A percentile compares a stretch with the other conserved stretches of the same genome.
Conservation (phyloP, 345 rosid species). For the rapeseed (Brassica napus) region Da-Ae NC_063452.1:2294001-2294500, state of each 20-base stretch:
- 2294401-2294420: not conserved
- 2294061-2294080: conserved; percentile 56
- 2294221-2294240: conserved; percentile 45
- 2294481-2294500: not conserved
- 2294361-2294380: not conserved
- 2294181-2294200: conserved; percentile 46
- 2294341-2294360: not conserved
- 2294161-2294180: conserved; percentile 60
- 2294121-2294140: conserved; percentile 46
- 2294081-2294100: conserved; percentile 51
- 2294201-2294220: conserved; percentile 63
- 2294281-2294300: not conserved
- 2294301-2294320: not conserved
- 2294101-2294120: conserved; percentile 38
- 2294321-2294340: not conserved
- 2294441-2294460: not conserved
- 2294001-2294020: conserved; percentile 56
- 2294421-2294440: not conserved
- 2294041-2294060: conserved; percentile 72
- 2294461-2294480: no score
- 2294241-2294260: not conserved
- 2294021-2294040: conserved; percentile 80
- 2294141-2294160: conserved; percentile 61
- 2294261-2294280: not conserved
- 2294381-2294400: not conserved